Evolutionary conservation across 148 eudicot species (phyloP), one percentile per base, ranked within the genome.

Genomic region (Vaccinium myrtillus): DNA sequence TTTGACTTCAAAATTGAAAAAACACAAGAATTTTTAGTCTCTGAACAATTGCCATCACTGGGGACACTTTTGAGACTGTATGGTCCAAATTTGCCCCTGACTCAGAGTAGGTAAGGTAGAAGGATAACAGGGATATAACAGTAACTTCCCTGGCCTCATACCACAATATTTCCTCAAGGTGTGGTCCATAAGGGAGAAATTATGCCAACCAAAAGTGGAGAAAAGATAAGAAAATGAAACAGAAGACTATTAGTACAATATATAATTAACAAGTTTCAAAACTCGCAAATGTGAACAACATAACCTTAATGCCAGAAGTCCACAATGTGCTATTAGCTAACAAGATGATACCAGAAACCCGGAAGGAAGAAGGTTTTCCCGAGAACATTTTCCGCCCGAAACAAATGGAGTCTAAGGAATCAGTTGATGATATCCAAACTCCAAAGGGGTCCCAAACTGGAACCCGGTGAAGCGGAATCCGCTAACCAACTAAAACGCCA

Each of bases 381-480:
- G 36, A 32, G 36, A 32, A 32, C 36, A 32, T 32, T 32, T 32
- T 32, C 2, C 3, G 36, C 36, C 36, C 36, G 36, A 32, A 32
- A 32, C 36, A 32, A 32, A 32, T 0, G 2, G 36, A 32, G 36
- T 0, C 0, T 32, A 32, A 43, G 5, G 0, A 43, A 43, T 43
- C 46, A 43, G 46, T 43, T 46, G 43, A 86, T 77, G 13, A 79
- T 43, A 84, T 82, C 81, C 75, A 78, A 80, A 86, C 83, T 82
- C 81, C 75, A 78, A 80, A 86, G 77, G 81, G 86, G 82, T 84
- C 80, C 78, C 73, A 84, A 87, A 88, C 78, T 77, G 56, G 84
- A 89, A 88, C 84, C 91, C 91, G 91, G 94, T 86, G 95, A 92
- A 85, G 86, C 87, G 85, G 87, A 94, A 95, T 95, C 94, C 94